Conservation (phyloP, 176 grass and related monocot species). For the Musa acuminata region DNA sequence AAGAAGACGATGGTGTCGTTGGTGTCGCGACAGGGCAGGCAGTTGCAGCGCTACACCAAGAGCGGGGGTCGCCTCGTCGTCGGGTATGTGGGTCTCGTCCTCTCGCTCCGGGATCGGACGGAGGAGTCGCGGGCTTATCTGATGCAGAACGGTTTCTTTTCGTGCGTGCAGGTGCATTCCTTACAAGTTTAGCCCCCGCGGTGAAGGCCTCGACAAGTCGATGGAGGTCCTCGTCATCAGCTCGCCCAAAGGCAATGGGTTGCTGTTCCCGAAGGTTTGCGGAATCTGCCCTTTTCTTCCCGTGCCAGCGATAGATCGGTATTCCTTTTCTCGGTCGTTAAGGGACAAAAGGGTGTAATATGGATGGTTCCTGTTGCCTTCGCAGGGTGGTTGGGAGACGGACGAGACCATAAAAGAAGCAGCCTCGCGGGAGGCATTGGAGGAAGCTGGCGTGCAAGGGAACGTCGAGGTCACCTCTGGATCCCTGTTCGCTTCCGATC, state of each 20-base stretch:
- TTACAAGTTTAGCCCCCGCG: constrained; percentile 25
- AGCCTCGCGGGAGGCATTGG: constrained; percentile 35
- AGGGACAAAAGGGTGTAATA: no score
- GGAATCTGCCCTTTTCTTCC: neutral
- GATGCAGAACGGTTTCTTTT: neutral
- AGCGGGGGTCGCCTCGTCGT: constrained; percentile 35
- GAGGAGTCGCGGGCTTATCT: constrained; percentile 6
- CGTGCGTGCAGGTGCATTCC: constrained; percentile 33
- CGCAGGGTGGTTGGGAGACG: constrained; percentile 42
- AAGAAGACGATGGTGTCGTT: neutral
- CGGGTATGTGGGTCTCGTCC: constrained; percentile 4
- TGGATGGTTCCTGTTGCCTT: neutral
- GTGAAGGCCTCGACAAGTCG: constrained; percentile 25
- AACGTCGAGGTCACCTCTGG: constrained; percentile 31
- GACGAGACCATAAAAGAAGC: constrained; percentile 45
- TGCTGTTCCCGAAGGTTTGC: constrained; percentile 45
- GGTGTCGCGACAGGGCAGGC: constrained; percentile 37
- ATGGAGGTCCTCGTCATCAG: constrained; percentile 48
- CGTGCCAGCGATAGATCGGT: neutral
- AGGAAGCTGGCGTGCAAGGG: constrained; percentile 46
- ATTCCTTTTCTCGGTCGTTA: neutral
- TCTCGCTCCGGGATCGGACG: neutral
- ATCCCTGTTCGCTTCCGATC: neutral
- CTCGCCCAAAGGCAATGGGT: constrained; percentile 40
- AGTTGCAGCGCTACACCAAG: constrained; percentile 34